Evolutionary conservation across 1,284 basidiomycete genomes (phyloP), one percentile per base, ranked within the genome.

Genomic region (Microbotryum silenes-acaulis): DNA sequence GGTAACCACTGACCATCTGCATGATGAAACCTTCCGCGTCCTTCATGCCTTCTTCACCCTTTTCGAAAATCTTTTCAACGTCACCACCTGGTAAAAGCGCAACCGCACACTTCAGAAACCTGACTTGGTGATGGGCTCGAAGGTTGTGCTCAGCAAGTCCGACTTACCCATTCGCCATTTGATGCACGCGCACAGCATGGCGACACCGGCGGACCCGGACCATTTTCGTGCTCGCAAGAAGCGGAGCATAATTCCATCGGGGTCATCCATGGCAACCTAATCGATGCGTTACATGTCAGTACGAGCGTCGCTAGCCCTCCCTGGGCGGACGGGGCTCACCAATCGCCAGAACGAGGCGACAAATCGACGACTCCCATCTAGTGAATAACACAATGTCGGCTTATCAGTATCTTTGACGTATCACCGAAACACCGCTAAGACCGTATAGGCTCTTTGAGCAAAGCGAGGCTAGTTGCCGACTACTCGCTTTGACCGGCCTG

Each of bases 151-250:
- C 3, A 10, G 18, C 21, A 9, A 8, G 8, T 23, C 9, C 14
- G 25, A 48, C 51, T 27, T 37, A 52, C 64, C 67, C 56, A 71
- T 70, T 20, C 70, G 60, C 70, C 70, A 71, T 49, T 69, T 70
- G 59, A 70, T 63, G 54, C 67, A 69, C 3, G 69, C 65, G 16
- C 72, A 29, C 55, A 77, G 68, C 76, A 77, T 77, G 33, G 75
- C 75, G 51, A 75, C 70, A 18, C 74, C 76, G 12, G 75, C 74
- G 18, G 69, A 67, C 1, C 73, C 70, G 51, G 75, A 73, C 75
- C 75, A 77, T 67, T 75, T 70, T 48, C 76, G 71, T 3, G 75
- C 76, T 49, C 76, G 72, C 2, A 76, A 63, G 69, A 76, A 77
- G 27, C 75, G 72, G 29, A 76, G 70, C 60, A 74, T 60, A 21